Evolutionary conservation across 2,329 filamentous ascomycete genomes (phyloP), one percentile per base, ranked within the genome.

Genomic region (Myotisia sp.): DNA sequence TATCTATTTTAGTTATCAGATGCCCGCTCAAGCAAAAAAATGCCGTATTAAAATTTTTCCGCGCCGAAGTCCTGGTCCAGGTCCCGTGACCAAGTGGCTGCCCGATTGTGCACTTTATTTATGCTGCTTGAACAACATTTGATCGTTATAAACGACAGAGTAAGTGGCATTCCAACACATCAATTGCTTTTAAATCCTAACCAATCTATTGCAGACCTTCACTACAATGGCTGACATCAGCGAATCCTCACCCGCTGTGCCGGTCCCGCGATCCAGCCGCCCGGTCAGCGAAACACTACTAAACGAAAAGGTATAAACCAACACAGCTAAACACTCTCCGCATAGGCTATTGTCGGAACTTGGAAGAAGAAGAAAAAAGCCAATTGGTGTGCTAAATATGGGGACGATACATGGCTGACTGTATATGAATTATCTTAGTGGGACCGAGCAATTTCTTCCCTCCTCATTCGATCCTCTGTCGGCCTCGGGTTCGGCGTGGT

Each of bases 251-350:
- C 65, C 73, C 47, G 69, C 75, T 50, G 68, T 71, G 59, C 69
- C 74, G 44, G 70, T 80, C 56, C 71, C 79, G 60, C 75, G 83
- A 50, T 65, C 74, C 43, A 72, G 63, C 55, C 71, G 73, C 62
- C 87, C 90, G 44, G 80, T 94, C 65, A 95, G 87, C 70, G 90
- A 98, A 70, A 83, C 87, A 55, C 76, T 98, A 53, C 74, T 98
- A 56, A 95, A 95, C 64, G 90, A 98, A 67, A 98, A 98, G 85
- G 90, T 94, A 76, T n/a, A n/a, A n/a, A n/a, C n/a, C n/a, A n/a
- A n/a, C n/a, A n/a, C n/a, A n/a, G n/a, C n/a, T n/a, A n/a, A n/a
- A n/a, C n/a, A n/a, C n/a, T n/a, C n/a, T n/a, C n/a, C n/a, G n/a
- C n/a, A n/a, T n/a, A n/a, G n/a, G n/a, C n/a, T 18, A n/a, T 32